phyloP scores from a whole-genome alignment of 2,329 filamentous ascomycete species.

The Aulographum hederae region DNA sequence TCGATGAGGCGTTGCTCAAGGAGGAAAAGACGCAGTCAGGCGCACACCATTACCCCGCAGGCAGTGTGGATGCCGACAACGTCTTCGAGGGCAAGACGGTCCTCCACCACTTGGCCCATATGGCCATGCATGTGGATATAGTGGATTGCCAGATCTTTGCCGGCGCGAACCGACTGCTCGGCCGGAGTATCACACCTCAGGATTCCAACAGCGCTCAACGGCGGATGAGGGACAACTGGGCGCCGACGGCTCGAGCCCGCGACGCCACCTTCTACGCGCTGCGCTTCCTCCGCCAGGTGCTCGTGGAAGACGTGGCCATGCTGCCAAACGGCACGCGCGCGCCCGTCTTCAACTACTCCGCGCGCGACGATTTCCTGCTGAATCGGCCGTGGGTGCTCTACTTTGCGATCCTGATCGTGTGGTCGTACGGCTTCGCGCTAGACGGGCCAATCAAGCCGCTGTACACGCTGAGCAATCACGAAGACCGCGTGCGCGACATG shows the following conservation, averaged over 20 bases:
- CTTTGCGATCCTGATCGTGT: slow-evolving; percentile 79
- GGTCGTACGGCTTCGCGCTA: slow-evolving; percentile 83
- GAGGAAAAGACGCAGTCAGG: slow-evolving; percentile 18
- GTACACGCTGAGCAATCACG: slow-evolving; percentile 35
- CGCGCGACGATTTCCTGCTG: slow-evolving; percentile 72
- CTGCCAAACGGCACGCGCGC: slow-evolving; percentile 5
- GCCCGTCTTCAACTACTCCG: slow-evolving; percentile 39
- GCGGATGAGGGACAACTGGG: slow-evolving; percentile 80
- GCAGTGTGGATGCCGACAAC: slow-evolving; percentile 38
- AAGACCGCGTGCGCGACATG: slow-evolving; percentile 62
- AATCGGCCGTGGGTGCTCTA: slow-evolving; percentile 94
- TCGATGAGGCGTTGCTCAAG: slow-evolving; percentile 61
- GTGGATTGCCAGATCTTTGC: slow-evolving; percentile 97
- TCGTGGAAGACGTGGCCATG: too few species aligned
- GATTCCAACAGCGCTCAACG: slow-evolving; percentile 66
- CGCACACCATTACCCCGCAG: slow-evolving; percentile 26
- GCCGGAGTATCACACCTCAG: slow-evolving; percentile 63
- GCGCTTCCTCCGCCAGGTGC: slow-evolving; percentile 70
- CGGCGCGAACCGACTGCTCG: slow-evolving; percentile 66
- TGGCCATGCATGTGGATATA: slow-evolving; percentile 95
- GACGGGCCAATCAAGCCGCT: slow-evolving; percentile 52
- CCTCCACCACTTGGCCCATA: slow-evolving; percentile 83
- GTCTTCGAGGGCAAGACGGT: slow-evolving; percentile 81
- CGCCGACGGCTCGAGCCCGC: slow-evolving; percentile 67
- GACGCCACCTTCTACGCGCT: slow-evolving; percentile 88